Conservation (phyloP, 345 rosid genomes). For the Hevea brasiliensis region DNA sequence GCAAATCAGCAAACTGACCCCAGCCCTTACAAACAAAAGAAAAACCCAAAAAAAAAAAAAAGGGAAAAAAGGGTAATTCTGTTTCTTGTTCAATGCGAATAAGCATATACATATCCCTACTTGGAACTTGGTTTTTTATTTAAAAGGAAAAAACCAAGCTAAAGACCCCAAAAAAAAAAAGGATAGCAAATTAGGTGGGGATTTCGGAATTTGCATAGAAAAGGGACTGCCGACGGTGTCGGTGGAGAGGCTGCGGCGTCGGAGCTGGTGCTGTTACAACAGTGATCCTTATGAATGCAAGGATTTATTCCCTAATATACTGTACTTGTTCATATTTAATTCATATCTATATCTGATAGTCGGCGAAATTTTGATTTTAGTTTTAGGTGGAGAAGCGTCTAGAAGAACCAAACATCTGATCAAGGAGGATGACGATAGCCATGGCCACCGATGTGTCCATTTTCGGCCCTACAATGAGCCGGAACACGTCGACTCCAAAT, state of each 20-base stretch:
- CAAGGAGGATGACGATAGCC: conserved; percentile 83
- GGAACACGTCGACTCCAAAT: conserved; percentile 75
- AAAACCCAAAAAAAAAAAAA: not conserved
- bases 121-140: conserved; percentile 36
- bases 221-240: too few species aligned
- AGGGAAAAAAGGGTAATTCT: not conserved
- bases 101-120: conserved; percentile 9
- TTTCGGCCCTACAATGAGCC: conserved; percentile 63
- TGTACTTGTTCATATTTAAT: not conserved
- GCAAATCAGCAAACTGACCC: not conserved
- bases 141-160: conserved; percentile 48
- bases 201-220: not conserved
- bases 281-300: too few species aligned
- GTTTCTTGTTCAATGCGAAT: not conserved
- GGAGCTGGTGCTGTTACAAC: not conserved
- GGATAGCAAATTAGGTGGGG: not conserved
- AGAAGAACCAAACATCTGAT: conserved; percentile 82
- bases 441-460: conserved; percentile 62
- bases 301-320: not conserved
- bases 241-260: not conserved
- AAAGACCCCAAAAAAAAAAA: too few species aligned
- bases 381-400: conserved; percentile 28
- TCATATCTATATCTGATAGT: not conserved
- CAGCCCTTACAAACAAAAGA: not conserved
- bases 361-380: not conserved